Percentiles rank a stretch among this genome's conserved stretches.
Evolutionary conservation across 352 stramenopile genomes (phyloP).

Genomic region (Pythium insidiosum): DNA sequence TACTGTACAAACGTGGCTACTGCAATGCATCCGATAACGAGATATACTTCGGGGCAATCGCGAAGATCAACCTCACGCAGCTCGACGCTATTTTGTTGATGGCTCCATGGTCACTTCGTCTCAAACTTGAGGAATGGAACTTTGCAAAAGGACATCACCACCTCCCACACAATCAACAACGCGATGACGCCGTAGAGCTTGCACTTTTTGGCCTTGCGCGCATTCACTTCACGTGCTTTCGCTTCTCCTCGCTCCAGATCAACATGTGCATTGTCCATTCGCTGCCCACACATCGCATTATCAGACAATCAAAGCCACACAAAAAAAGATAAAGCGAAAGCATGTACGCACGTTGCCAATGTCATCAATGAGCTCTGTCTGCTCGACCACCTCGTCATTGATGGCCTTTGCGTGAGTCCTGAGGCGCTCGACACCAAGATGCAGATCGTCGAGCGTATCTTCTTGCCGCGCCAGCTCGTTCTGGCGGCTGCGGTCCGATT

Average conservation of each 20-base stretch:
- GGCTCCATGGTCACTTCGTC: too few species aligned
- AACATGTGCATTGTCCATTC: slow-evolving; percentile 53
- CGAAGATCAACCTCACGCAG: too few species aligned
- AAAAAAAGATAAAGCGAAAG: too few species aligned
- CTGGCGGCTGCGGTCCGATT: slow-evolving; percentile 44
- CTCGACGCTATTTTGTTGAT: too few species aligned
- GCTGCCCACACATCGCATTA: too few species aligned
- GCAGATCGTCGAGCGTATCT: slow-evolving; percentile 66
- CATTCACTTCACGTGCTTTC: slow-evolving; percentile 54
- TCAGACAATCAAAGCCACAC: too few species aligned
- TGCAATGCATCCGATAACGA: too few species aligned
- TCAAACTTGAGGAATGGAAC: too few species aligned
- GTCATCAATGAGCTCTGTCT: slow-evolving; percentile 79
- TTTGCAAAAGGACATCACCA: too few species aligned
- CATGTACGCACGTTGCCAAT: slow-evolving; percentile 65
- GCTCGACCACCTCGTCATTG: slow-evolving; percentile 76
- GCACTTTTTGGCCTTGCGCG: slow-evolving; percentile 68
- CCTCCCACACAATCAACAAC: slow-evolving; percentile 33
- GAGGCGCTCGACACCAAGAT: slow-evolving; percentile 63
- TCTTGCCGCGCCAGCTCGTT: slow-evolving; percentile 60
- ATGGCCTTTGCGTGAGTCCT: slow-evolving; percentile 83
- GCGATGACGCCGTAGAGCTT: slow-evolving; percentile 71
- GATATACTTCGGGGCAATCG: too few species aligned
- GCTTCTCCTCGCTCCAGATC: slow-evolving; percentile 57
- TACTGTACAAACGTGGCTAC: too few species aligned